These are phyloP conservation scores for Pleoardoris graminearum DNA, from an alignment of 2,329 filamentous ascomycete genomes.

Conservation along the genomic window DNA sequence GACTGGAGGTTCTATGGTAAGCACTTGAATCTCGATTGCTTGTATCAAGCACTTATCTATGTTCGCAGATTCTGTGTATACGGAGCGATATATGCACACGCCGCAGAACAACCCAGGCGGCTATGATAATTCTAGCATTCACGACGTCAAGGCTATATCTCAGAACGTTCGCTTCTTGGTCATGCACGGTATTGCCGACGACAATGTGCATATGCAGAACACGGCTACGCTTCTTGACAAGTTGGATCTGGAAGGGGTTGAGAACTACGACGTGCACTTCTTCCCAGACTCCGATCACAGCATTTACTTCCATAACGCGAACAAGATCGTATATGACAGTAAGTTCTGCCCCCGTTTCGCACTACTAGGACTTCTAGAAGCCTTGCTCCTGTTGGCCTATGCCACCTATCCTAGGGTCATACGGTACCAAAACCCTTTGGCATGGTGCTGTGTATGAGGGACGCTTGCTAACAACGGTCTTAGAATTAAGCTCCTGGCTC, in stretches of 20 bases:
- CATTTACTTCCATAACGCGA: constrained; percentile 93
- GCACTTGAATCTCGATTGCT: no score
- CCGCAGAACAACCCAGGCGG: constrained; percentile 79
- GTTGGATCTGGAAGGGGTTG: constrained; percentile 76
- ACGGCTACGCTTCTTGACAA: constrained; percentile 84
- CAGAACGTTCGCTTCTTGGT: constrained; percentile 85
- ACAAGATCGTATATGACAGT: constrained; percentile 91
- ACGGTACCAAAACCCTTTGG: no score
- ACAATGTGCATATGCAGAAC: constrained; percentile 98
- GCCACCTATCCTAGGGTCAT: no score
- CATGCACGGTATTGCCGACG: constrained; percentile 95
- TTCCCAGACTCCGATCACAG: constrained; percentile 96
- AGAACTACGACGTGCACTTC: constrained; percentile 96
- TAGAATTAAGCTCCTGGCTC: constrained; percentile 85
- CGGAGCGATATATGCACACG: constrained; percentile 95
- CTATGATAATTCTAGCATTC: constrained; percentile 75
- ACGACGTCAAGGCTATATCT: constrained; percentile 71
- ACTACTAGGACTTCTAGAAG: no score
- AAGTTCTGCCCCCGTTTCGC: no score
- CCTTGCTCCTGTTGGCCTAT: no score
- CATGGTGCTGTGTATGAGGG: background rate
- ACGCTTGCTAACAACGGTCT: constrained; percentile 7
- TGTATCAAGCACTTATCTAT: background rate
- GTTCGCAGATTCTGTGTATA: constrained; percentile 80
- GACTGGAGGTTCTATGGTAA: constrained; percentile 90